Evolutionary conservation across 331 rosid genomes (phyloP), one percentile per base, ranked within the genome.

Genomic region (Dryas integrifolia): DNA sequence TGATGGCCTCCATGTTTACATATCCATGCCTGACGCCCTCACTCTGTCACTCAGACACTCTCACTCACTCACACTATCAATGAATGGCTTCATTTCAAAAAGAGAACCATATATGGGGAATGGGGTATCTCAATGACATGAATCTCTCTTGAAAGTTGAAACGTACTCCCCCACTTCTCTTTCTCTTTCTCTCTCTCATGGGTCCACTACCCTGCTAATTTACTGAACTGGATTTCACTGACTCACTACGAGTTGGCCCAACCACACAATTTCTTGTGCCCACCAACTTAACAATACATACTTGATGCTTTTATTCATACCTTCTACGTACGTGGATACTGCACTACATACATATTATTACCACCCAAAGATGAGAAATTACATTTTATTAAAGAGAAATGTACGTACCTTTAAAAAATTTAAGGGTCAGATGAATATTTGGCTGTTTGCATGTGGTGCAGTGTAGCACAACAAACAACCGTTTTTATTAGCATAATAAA

Each of bases 1-100:
- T 80, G 86, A 85, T 88, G 87, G 83, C 86, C 84, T 86, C 85
- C 90, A 86, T 80, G 85, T 78, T 82, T 81, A 79, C 86, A 79
- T 68, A 66, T 73, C 85, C 88, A 80, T 74, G 77, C 85, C 74
- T 82, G 59, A 77, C 39, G 1, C 24, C 1, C 24, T 21, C 24
- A 21, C 24, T 21, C 47, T 24, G 69, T 47, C 35, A 13, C 75
- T 59, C 66, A 14, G 10, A 30, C 24, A 6, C 55, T 39, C 14
- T 77, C 77, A 68, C 73, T 53, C 52, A 16, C 73, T 11, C 14
- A 79, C 77, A 74, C 66, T 70, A 55, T 79, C 78, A 84, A 48
- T 65, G 73, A 84, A 48, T 65, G 73, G 82, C 84, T 83, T 81
- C 88, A 40, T 40, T 62, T 2, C 8, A 62, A 62, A 74, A 80